Evolutionary conservation across 176 grass and related monocot species (phyloP), one percentile per base, ranked within the genome.

Genomic region (Urochloa ruziziensis): DNA sequence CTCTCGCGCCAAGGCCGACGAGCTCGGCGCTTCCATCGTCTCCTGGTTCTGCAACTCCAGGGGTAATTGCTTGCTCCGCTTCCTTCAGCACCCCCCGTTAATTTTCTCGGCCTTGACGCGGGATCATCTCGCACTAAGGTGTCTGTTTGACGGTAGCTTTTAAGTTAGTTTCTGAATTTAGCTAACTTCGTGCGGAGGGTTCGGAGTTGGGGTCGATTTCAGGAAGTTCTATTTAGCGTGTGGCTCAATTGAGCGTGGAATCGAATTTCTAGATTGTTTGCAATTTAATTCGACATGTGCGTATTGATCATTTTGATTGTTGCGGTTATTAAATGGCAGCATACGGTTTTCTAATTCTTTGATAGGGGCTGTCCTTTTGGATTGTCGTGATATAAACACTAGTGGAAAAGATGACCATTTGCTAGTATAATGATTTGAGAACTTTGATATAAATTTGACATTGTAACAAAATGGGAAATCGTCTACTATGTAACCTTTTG

Each of bases 31-130:
- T 4, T 81, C 70, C 24, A 79, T 98, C 61, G 77, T 91, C 80
- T 90, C 85, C 37, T 98, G 89, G 85, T 98, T 98, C 72, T 49
- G 71, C 64, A 23, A 65, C 35, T 68, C 92, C 61, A 98, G 88
- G 54, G 86, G 95, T 98, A 70, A 60, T 23, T 68, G 1, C 35
- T 53, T 53, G 7, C 12, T 67, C 63, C 34, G 0, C 49, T 17
- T 64, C 11, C 34, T 48, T 30, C 13, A 63, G 17, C 62, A 7
- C 37, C n/a, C 14, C 44, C 48, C 5, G 6, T 1, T 23, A 4
- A 15, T 59, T 18, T 58, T 42, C 48, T 56, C 11, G 0, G 23
- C 10, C 48, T 27, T 28, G 2, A 8, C 4, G 27, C 2, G 44
- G 12, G 58, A 73, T 72, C 74, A 18, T 29, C 46, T 47, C 35